Percentiles rank a stretch among this genome's conserved stretches.
phyloP scores from a whole-genome alignment of 176 grass and related monocot genomes.

The Oryza coarctata region DNA sequence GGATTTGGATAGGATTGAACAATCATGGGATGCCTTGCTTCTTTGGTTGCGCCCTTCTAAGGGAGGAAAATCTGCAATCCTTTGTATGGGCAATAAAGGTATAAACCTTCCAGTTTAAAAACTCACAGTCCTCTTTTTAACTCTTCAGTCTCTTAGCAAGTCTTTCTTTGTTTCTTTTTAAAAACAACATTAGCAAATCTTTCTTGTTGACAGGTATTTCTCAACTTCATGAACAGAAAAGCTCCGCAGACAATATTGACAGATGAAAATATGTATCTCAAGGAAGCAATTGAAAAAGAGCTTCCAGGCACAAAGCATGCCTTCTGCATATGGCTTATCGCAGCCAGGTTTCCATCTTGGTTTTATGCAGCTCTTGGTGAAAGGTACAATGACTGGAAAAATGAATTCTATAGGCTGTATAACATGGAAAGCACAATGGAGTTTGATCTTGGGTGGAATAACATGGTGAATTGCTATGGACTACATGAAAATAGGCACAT shows the following conservation, averaged over 20 bases:
- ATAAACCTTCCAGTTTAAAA: constrained; percentile 13
- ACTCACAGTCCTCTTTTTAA: not conserved
- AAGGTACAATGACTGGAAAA: constrained; percentile 53
- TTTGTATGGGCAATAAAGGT: constrained; percentile 70
- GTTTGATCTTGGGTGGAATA: constrained; percentile 65
- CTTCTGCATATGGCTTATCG: constrained; percentile 53
- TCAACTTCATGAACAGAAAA: constrained; percentile 78
- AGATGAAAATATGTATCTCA: constrained; percentile 59
- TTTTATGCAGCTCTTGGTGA: constrained; percentile 59
- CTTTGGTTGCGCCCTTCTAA: constrained; percentile 48
- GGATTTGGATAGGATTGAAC: constrained; percentile 78
- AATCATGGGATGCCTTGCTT: constrained; percentile 64
- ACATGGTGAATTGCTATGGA: constrained; percentile 59
- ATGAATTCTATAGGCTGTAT: constrained; percentile 56
- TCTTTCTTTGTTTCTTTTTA: not conserved
- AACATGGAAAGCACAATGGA: constrained; percentile 53
- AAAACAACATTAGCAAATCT: not conserved
- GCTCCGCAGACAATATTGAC: constrained; percentile 64
- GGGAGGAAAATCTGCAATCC: constrained; percentile 50
- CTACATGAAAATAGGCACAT: constrained; percentile 64
- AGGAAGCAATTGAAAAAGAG: constrained; percentile 63
- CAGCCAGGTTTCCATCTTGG: constrained; percentile 58
- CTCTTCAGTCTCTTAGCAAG: not conserved
- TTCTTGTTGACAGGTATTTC: constrained; percentile 65
- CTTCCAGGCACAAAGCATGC: constrained; percentile 70